Evolutionary conservation across 2,329 filamentous ascomycete genomes (phyloP).

Genomic region (Ceratocystis albifundus): DNA sequence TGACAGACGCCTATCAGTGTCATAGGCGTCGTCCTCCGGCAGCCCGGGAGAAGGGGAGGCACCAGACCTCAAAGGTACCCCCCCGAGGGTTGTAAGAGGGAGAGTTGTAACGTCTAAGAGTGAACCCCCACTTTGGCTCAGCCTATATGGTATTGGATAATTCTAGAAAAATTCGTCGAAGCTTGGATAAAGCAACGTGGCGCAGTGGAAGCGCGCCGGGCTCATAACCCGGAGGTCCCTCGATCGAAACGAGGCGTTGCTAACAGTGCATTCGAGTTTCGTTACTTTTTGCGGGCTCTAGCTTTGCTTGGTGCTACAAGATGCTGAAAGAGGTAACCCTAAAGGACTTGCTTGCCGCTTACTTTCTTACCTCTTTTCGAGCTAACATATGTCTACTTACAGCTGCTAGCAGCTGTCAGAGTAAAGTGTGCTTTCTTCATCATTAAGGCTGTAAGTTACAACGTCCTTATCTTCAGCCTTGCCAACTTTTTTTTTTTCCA

Average conservation of each 20-base stretch:
- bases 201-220: conserved; percentile 24
- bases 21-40: too few relatives aligned
- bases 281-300: background rate
- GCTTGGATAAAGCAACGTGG: conserved; percentile 21
- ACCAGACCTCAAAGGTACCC: too few relatives aligned
- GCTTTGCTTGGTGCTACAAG: too few relatives aligned
- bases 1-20: too few relatives aligned
- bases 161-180: background rate
- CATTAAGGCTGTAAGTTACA: background rate
- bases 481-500: conserved; percentile 5
- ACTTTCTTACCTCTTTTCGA: too few relatives aligned
- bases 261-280: background rate
- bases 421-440: background rate
- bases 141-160: background rate
- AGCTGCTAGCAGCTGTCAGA: background rate
- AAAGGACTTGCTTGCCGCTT: background rate
- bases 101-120: too few relatives aligned
- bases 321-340: background rate
- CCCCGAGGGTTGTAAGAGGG: too few relatives aligned
- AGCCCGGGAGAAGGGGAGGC: too few relatives aligned
- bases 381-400: too few relatives aligned
- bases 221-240: conserved; percentile 24
- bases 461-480: conserved; percentile 1
- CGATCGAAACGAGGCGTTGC: conserved; percentile 23
- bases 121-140: too few relatives aligned